Conservation (phyloP, 164 flowering plant genomes). For the Malania oleifera region DNA sequence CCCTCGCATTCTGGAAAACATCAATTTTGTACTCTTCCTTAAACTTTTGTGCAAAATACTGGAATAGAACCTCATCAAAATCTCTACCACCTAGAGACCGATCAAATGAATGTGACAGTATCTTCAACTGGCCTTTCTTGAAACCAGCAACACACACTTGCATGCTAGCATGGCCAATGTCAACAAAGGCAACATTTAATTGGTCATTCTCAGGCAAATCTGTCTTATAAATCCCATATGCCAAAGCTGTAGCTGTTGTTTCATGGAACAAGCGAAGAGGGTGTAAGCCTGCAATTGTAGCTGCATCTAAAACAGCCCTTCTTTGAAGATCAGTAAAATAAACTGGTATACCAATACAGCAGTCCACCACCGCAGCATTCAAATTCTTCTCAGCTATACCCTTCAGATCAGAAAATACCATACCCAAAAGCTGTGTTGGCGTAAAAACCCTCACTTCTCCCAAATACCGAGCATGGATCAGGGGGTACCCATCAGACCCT, state of each 20-base stretch:
- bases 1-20: constrained; percentile 74
- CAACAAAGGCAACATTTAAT: constrained; percentile 81
- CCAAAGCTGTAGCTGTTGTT: constrained; percentile 87
- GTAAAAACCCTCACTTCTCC: constrained; percentile 68
- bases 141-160: constrained; percentile 88
- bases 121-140: constrained; percentile 77
- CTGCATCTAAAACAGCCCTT: constrained; percentile 88
- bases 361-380: constrained; percentile 92
- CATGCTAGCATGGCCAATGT: constrained; percentile 82
- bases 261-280: constrained; percentile 78
- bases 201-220: constrained; percentile 84
- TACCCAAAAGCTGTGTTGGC: constrained; percentile 80
- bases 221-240: constrained; percentile 91
- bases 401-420: constrained; percentile 81
- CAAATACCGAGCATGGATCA: constrained; percentile 67
- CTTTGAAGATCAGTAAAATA: constrained; percentile 90
- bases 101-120: constrained; percentile 74
- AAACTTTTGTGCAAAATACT: constrained; percentile 68
- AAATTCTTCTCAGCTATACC: constrained; percentile 85
- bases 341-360: constrained; percentile 90
- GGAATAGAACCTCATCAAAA: constrained; percentile 83
- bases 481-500: constrained; percentile 91
- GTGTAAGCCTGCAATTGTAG: constrained; percentile 82
- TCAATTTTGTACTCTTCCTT: constrained; percentile 78
- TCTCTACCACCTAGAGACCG: constrained; percentile 77